These are phyloP conservation scores for Prunella vulgaris DNA, from an alignment of 257 asterid species.

Conservation along the genomic window DNA sequence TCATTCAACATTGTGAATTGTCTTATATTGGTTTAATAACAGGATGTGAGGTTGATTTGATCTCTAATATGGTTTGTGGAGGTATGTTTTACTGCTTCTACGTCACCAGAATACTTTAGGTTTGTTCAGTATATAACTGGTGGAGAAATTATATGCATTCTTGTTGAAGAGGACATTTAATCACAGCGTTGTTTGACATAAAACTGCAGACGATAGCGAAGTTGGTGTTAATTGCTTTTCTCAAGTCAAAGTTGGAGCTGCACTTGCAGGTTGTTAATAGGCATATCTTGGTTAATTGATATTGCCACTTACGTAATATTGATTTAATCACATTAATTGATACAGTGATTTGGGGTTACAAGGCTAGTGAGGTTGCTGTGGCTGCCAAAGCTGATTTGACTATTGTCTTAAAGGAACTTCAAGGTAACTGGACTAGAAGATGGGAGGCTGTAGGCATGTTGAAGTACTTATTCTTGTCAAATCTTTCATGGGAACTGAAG, in stretches of 20 bases:
- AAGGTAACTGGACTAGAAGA: slow-evolving; percentile 58
- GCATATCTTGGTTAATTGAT: slow-evolving; percentile 13
- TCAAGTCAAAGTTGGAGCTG: slow-evolving; percentile 72
- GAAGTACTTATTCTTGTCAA: slow-evolving; percentile 45
- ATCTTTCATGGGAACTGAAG: slow-evolving; percentile 62
- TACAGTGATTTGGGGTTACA: slow-evolving; percentile 83
- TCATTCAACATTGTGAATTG: slow-evolving; percentile 54
- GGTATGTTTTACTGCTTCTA: slow-evolving; percentile 37
- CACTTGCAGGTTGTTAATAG: slow-evolving; percentile 58
- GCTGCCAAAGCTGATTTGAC: slow-evolving; percentile 61
- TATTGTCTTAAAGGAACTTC: slow-evolving; percentile 54
- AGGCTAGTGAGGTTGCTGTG: slow-evolving; percentile 51
- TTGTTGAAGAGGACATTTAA: background rate
- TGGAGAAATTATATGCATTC: slow-evolving; percentile 2
- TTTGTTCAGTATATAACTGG: slow-evolving; percentile 10
- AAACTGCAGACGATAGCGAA: slow-evolving; percentile 47
- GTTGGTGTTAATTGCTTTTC: slow-evolving; percentile 61
- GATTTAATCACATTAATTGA: slow-evolving; percentile 9
- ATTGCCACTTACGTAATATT: slow-evolving; percentile 20
- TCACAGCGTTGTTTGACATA: slow-evolving; percentile 7
- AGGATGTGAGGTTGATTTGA: slow-evolving; percentile 51
- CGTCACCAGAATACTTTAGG: slow-evolving; percentile 9
- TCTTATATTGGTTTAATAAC: slow-evolving; percentile 66
- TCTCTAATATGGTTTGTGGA: slow-evolving; percentile 36
- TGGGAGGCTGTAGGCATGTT: slow-evolving; percentile 77